phyloP scores from a whole-genome alignment of 345 rosid species.

The Eucalyptus grandis region DNA sequence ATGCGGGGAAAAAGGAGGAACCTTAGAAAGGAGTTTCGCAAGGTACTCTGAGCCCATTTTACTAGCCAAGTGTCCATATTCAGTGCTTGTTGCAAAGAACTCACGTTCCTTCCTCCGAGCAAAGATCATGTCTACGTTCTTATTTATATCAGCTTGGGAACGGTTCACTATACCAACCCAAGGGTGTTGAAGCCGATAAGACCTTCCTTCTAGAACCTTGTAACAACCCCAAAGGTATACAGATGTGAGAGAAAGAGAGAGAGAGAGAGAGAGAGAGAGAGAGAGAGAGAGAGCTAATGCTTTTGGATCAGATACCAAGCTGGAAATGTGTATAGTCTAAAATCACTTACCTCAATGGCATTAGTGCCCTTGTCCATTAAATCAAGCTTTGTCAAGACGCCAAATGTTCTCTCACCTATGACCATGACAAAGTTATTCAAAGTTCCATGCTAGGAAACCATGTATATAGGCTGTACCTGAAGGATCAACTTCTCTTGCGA shows the following conservation, averaged over 20 bases:
- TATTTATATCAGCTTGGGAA: slow-evolving; percentile 69
- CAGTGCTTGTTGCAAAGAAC: slow-evolving; percentile 55
- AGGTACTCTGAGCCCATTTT: slow-evolving; percentile 78
- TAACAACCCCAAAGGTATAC: background rate
- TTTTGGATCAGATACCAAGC: background rate
- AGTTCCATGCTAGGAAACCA: background rate
- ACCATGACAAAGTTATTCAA: background rate
- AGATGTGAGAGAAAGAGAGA: background rate
- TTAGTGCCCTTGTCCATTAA: slow-evolving; percentile 79
- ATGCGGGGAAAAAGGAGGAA: background rate
- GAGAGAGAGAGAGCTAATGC: background rate
- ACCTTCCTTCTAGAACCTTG: slow-evolving; percentile 67
- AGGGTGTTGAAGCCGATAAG: slow-evolving; percentile 50
- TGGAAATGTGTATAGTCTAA: background rate
- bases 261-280: background rate
- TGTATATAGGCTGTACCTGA: slow-evolving; percentile 16
- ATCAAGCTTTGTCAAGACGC: slow-evolving; percentile 69
- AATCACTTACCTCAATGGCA: slow-evolving; percentile 43
- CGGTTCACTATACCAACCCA: slow-evolving; percentile 80
- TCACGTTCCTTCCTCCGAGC: slow-evolving; percentile 61
- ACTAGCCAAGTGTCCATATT: slow-evolving; percentile 53
- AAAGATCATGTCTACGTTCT: slow-evolving; percentile 54
- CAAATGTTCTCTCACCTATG: slow-evolving; percentile 64
- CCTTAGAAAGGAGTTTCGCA: slow-evolving; percentile 71
- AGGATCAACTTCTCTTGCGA: slow-evolving; percentile 63